Conservation (phyloP, 1,284 basidiomycete species). For the Leccinum subrobustum region DNA sequence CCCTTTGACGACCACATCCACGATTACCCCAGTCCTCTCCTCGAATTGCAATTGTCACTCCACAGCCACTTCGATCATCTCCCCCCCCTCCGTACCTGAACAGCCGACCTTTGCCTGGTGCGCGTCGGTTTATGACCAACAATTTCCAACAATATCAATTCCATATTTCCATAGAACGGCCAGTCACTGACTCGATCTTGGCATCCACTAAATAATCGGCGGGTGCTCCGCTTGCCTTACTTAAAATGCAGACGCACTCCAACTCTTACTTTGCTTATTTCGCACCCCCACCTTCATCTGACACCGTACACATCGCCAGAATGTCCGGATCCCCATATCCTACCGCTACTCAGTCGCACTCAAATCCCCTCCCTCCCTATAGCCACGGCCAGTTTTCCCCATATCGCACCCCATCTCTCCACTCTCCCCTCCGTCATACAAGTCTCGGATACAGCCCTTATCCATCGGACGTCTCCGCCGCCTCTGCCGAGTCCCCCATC, state of each 20-base stretch:
- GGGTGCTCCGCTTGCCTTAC: slow-evolving; percentile 17
- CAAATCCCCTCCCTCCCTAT: slow-evolving; percentile 16
- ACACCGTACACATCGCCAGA: slow-evolving; percentile 15
- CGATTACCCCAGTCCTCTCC: slow-evolving; percentile 9
- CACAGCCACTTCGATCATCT: slow-evolving; percentile 35
- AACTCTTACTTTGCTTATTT: slow-evolving; percentile 24
- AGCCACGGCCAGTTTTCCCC: slow-evolving; percentile 25
- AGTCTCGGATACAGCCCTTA: slow-evolving; percentile 31
- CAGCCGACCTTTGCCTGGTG: slow-evolving; percentile 30
- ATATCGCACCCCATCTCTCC: slow-evolving; percentile 26
- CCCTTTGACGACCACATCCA: slow-evolving; percentile 28
- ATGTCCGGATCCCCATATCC: slow-evolving; percentile 28
- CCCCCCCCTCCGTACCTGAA: slow-evolving; percentile 28
- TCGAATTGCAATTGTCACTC: slow-evolving; percentile 28
- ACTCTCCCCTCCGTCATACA: slow-evolving; percentile 20
- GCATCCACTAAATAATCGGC: slow-evolving; percentile 21
- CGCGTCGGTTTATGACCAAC: slow-evolving; percentile 36
- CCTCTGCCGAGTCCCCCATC: slow-evolving; percentile 34
- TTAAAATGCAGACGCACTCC: slow-evolving; percentile 32
- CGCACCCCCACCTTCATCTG: slow-evolving; percentile 19
- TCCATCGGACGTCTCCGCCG: slow-evolving; percentile 30
- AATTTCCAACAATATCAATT: slow-evolving; percentile 37
- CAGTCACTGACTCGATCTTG: slow-evolving; percentile 18
- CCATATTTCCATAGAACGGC: slow-evolving; percentile 36
- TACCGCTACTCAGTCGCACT: slow-evolving; percentile 18